Evolutionary conservation across 306 rosid genomes (phyloP).

Genomic region (Urtica urens): DNA sequence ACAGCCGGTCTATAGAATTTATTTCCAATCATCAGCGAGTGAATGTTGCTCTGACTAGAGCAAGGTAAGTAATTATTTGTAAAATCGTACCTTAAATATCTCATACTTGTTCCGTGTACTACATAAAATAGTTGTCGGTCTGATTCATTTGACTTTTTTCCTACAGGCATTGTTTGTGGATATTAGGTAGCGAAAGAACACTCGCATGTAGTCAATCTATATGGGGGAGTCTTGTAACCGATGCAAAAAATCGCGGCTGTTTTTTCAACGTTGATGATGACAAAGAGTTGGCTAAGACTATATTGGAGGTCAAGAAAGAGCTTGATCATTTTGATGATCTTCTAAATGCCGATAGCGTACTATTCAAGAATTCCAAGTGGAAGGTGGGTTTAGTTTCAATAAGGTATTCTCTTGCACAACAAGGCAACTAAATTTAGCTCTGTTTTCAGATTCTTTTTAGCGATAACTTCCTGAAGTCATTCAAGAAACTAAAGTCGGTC

Average conservation of each 20-base stretch:
- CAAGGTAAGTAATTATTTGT: slow-evolving; percentile 34
- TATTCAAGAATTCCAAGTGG: slow-evolving; percentile 56
- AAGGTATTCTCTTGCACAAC: neutral
- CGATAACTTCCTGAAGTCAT: slow-evolving; percentile 56
- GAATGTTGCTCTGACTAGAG: slow-evolving; percentile 83
- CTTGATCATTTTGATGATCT: slow-evolving; percentile 57
- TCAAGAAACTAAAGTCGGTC: slow-evolving; percentile 28
- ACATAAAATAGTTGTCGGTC: too few species aligned
- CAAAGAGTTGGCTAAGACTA: slow-evolving; percentile 42
- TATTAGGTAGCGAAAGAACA: slow-evolving; percentile 55
- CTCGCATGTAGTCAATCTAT: slow-evolving; percentile 30
- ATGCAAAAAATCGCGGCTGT: slow-evolving; percentile 48
- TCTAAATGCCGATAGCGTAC: slow-evolving; percentile 38
- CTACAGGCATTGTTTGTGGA: slow-evolving; percentile 66
- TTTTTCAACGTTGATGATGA: slow-evolving; percentile 62
- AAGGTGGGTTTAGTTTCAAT: slow-evolving; percentile 33
- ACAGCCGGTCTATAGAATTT: slow-evolving; percentile 29
- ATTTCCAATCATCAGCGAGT: slow-evolving; percentile 42
- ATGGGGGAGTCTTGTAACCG: slow-evolving; percentile 45
- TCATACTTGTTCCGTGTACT: neutral
- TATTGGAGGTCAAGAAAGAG: slow-evolving; percentile 47
- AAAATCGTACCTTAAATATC: neutral
- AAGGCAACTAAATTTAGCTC: neutral
- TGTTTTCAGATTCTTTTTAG: slow-evolving; percentile 48
- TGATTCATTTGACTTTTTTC: too few species aligned